Percentiles rank a stretch among this genome's conserved stretches.
Conservation (phyloP, 495 filamentous ascomycete genomes). For the Schizothecium vesticola region DNA sequence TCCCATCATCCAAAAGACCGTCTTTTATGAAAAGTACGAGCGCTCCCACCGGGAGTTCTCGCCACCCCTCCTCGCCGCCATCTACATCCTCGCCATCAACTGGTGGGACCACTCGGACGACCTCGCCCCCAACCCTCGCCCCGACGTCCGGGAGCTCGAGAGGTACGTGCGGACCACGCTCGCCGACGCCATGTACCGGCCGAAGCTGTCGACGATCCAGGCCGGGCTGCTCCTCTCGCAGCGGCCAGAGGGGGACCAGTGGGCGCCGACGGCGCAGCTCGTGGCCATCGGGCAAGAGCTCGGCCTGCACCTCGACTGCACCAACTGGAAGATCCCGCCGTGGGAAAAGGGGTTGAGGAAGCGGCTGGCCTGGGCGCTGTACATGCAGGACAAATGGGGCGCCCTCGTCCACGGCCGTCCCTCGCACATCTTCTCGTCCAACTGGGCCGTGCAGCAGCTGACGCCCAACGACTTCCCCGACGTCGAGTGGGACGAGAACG, state of each 20-base stretch:
- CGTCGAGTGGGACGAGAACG: conserved; percentile 49
- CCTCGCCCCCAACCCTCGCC: conserved; percentile 57
- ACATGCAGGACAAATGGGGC: conserved; percentile 92
- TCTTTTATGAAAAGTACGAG: conserved; percentile 80
- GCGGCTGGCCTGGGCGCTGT: conserved; percentile 84
- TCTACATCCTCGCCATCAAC: conserved; percentile 86
- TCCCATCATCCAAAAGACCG: conserved; percentile 80
- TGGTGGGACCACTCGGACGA: conserved; percentile 76
- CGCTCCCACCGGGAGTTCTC: conserved; percentile 72
- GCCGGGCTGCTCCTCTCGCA: conserved; percentile 86
- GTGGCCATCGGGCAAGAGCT: conserved; percentile 77
- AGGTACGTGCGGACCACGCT: conserved; percentile 67
- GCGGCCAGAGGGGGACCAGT: conserved; percentile 77
- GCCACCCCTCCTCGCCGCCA: conserved; percentile 76
- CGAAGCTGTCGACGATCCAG: conserved; percentile 91
- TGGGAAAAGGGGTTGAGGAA: conserved; percentile 84
- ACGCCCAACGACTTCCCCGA: conserved; percentile 68
- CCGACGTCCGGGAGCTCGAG: conserved; percentile 72
- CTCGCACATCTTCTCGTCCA: conserved; percentile 71
- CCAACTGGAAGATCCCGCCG: conserved; percentile 77
- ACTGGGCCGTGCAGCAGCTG: conserved; percentile 75
- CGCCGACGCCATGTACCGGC: conserved; percentile 69
- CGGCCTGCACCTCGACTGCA: conserved; percentile 81
- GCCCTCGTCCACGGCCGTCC: conserved; percentile 81
- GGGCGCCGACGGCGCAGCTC: conserved; percentile 80